phyloP scores from a whole-genome alignment of 2,329 filamentous ascomycete species.

The Fusarium staphyleae region DNA sequence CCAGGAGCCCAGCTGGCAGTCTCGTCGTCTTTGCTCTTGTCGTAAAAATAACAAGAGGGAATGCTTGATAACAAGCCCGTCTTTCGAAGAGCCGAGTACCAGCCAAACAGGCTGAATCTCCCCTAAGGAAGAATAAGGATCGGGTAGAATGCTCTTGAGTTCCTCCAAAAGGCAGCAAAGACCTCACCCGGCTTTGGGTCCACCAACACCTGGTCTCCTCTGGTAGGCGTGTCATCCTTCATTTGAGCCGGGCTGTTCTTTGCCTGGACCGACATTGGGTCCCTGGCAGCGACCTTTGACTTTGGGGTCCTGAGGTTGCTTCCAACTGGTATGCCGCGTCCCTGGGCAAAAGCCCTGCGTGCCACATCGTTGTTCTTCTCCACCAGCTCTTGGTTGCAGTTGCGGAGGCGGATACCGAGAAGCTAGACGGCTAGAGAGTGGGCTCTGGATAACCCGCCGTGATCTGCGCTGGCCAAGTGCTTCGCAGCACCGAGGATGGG shows the following conservation, averaged over 20 bases:
- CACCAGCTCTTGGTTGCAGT: background rate
- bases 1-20: conserved; percentile 3
- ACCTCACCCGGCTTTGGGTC: background rate
- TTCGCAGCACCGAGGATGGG: conserved; percentile 6
- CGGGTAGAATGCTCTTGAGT: background rate
- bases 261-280: too few relatives aligned
- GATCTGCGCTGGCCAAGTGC: background rate
- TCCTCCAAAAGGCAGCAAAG: background rate
- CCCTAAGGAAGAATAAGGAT: conserved; percentile 1
- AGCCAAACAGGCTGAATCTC: background rate
- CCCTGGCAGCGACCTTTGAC: too few relatives aligned
- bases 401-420: conserved; percentile 5
- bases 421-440: background rate
- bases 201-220: too few relatives aligned
- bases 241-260: too few relatives aligned
- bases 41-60: conserved; percentile 1
- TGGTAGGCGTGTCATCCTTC: too few relatives aligned
- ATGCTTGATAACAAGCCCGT: background rate
- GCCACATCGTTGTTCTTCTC: conserved; percentile 2
- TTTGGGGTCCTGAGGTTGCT: too few relatives aligned
- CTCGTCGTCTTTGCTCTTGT: background rate
- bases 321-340: background rate
- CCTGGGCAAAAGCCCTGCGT: background rate
- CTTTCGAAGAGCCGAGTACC: background rate
- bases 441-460: background rate